Percentiles rank a stretch among this genome's conserved stretches.
Conservation (phyloP, 129 eudicot genomes). For the Scalesia atractyloides region DNA sequence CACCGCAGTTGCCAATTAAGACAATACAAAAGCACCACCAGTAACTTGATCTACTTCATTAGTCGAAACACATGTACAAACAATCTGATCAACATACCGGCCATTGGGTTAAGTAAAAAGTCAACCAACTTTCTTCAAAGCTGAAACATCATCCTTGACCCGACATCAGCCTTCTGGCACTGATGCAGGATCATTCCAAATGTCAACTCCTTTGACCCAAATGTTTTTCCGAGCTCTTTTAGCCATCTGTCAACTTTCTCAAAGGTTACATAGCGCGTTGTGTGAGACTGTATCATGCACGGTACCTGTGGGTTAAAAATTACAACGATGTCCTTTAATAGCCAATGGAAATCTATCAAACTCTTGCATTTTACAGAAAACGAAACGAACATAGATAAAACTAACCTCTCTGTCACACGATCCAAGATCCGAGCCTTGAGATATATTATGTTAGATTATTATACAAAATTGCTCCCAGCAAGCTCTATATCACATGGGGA, state of each 20-base stretch:
- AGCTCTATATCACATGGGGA: neutral
- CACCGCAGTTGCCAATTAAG: conserved; percentile 19
- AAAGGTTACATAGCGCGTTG: conserved; percentile 62
- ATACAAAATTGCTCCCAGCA: neutral
- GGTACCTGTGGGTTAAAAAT: conserved; percentile 41
- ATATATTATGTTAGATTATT: neutral
- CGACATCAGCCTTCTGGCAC: conserved; percentile 56
- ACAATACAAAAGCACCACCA: conserved; percentile 24
- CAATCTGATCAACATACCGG: conserved; percentile 4
- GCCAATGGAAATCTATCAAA: neutral
- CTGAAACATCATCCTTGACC: conserved; percentile 61
- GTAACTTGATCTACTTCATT: conserved; percentile 21
- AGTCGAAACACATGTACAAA: conserved; percentile 19
- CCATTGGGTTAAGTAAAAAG: conserved; percentile 37
- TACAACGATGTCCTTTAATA: conserved; percentile 5
- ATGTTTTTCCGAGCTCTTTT: conserved; percentile 57
- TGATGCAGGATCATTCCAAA: conserved; percentile 49
- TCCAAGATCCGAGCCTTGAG: conserved; percentile 68
- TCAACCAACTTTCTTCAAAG: conserved; percentile 54
- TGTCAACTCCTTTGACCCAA: conserved; percentile 64
- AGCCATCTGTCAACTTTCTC: conserved; percentile 69
- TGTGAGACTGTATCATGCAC: conserved; percentile 65
- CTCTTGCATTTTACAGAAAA: neutral
- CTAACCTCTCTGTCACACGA: conserved; percentile 58
- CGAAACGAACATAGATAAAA: conserved; percentile 5